Conservation (phyloP, 345 rosid species). For the Geranium brycei region DNA sequence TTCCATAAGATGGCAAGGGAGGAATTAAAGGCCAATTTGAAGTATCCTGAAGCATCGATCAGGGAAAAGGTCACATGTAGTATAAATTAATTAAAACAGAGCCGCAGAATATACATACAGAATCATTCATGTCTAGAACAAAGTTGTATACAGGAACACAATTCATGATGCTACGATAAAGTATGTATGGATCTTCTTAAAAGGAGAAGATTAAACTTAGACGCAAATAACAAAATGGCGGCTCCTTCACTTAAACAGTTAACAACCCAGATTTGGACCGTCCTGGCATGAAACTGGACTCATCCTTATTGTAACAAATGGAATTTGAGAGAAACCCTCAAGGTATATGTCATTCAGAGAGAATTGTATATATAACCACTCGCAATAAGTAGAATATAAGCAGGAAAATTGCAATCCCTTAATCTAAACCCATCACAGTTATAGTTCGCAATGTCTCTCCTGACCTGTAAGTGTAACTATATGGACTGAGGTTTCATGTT, state of each 20-base stretch:
- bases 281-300: too few relatives aligned
- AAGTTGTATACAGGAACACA: background rate
- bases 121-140: background rate
- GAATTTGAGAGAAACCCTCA: background rate
- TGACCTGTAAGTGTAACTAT: background rate
- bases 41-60: conserved; percentile 21
- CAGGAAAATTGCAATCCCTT: background rate
- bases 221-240: too few relatives aligned
- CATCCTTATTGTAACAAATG: too few relatives aligned
- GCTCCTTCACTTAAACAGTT: too few relatives aligned
- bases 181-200: background rate
- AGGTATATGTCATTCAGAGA: background rate
- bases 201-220: background rate
- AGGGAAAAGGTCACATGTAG: background rate
- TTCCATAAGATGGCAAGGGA: conserved; percentile 38
- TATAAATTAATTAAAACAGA: background rate
- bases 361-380: background rate
- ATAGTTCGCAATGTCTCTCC: background rate
- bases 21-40: conserved; percentile 26
- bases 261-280: too few relatives aligned
- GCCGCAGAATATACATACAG: background rate
- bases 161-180: background rate
- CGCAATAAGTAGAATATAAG: background rate
- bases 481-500: background rate
- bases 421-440: background rate